Evolutionary conservation across 345 rosid species (phyloP).

Genomic region (Diplotaxis tenuifolia): DNA sequence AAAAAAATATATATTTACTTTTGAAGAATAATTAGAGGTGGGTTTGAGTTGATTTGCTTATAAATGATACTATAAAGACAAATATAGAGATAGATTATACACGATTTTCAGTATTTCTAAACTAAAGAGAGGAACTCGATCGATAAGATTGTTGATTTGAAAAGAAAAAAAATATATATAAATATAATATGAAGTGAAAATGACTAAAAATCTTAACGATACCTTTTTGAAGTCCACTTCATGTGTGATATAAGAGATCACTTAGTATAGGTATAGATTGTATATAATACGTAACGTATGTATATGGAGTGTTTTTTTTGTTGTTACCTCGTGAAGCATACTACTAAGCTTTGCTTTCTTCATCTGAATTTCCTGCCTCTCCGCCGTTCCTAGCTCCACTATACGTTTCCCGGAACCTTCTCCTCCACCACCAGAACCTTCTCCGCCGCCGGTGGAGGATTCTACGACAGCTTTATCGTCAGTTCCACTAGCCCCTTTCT

Average conservation of each 20-base stretch:
- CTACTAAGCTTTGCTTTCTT: conserved; percentile 83
- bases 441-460: conserved; percentile 49
- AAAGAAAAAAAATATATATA: not conserved
- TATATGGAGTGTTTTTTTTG: not conserved
- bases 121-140: not conserved
- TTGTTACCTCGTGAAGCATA: conserved; percentile 92
- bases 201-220: conserved; percentile 18
- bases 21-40: too few relatives aligned
- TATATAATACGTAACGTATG: conserved; percentile 20
- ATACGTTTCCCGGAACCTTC: conserved; percentile 50
- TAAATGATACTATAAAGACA: too few relatives aligned
- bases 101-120: too few relatives aligned
- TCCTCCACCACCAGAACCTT: conserved; percentile 45
- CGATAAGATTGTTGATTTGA: conserved; percentile 15
- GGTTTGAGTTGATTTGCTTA: too few relatives aligned
- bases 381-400: conserved; percentile 68
- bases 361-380: conserved; percentile 98
- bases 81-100: too few relatives aligned
- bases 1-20: too few relatives aligned
- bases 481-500: conserved; percentile 44
- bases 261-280: conserved; percentile 7
- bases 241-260: conserved; percentile 33
- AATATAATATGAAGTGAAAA: conserved; percentile 32
- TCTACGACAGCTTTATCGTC: conserved; percentile 51
- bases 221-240: conserved; percentile 28